Base-by-base conservation (phyloP, 129 eudicot species). In the Dittrichia graveolens region DNA sequence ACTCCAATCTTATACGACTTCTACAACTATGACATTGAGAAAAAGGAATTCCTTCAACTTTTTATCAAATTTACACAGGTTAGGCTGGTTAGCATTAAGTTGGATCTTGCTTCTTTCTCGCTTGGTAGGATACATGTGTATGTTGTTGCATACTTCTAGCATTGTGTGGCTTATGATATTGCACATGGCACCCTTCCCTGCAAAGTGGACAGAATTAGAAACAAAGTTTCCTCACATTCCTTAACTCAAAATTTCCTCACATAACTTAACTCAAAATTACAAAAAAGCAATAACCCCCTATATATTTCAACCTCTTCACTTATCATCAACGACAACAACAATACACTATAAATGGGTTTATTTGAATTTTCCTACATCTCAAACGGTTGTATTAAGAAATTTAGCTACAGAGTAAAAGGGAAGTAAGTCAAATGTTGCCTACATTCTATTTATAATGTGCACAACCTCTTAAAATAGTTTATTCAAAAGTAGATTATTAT, bases 11-110 rank as follows among this genome's bases (percentile, higher is more conserved):
- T 91, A 84, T 91, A 83, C 7, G 97, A 91, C 76, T 91, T 91
- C 95, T 91, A 91, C 88, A 91, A 91, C 92, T 80, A 91, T 37
- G 97, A 91, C 65, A 76, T 81, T 35, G 95, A 91, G 79, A 83
- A 78, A 66, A 88, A 87, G 67, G 95, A 91, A 54, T 88, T 85
- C 67, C 76, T 79, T 61, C 90, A 79, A 57, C 92, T 85, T 41
- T 91, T 91, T 67, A 84, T 83, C 81, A 88, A 88, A 77, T 91
- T 91, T 50, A 75, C 95, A 13, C 95, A 87, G 97, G 97, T 81
- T 50, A 69, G 81, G 5, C 31, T 24, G 31, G 31, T 24, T 24
- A 24, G 1, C 31, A 24, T 24, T 24, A 24, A 24, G 31, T 24
- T 24, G 31, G 31, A 24, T 24, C 31, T 24, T 24, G 31, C 31